Conservation (phyloP, 106 monocot genomes). For the Dioscorea dumetorum region DNA sequence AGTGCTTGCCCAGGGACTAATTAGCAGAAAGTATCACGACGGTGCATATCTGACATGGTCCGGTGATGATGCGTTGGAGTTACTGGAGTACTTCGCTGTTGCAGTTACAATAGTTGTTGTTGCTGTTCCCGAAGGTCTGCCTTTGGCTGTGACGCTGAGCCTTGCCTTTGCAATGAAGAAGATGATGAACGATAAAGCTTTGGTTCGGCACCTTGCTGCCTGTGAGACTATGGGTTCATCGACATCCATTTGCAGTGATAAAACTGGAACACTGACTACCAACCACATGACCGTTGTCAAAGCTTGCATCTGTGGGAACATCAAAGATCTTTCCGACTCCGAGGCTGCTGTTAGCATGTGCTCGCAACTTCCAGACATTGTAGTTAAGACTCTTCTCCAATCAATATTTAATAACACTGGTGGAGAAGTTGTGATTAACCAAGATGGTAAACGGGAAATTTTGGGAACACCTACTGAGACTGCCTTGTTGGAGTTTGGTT, state of each 20-base stretch:
- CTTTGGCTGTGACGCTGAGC: conserved; percentile 68
- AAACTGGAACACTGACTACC: conserved; percentile 78
- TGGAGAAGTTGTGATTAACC: conserved; percentile 52
- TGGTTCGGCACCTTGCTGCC: conserved; percentile 74
- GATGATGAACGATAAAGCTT: conserved; percentile 83
- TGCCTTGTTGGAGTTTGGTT: conserved; percentile 55
- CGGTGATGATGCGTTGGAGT: conserved; percentile 47
- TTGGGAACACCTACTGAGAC: conserved; percentile 73
- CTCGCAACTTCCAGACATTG: conserved; percentile 30
- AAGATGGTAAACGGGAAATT: conserved; percentile 46
- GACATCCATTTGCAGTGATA: conserved; percentile 87
- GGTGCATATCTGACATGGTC: conserved; percentile 48
- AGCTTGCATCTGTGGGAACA: conserved; percentile 49
- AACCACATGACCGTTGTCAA: conserved; percentile 79
- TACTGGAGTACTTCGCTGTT: conserved; percentile 65
- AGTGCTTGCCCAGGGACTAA: conserved; percentile 48
- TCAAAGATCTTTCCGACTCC: conserved; percentile 28
- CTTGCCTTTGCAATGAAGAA: conserved; percentile 91
- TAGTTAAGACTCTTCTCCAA: conserved; percentile 36
- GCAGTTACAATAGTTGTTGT: conserved; percentile 84
- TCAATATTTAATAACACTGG: conserved; percentile 65
- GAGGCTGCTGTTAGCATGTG: conserved; percentile 12
- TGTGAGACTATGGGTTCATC: conserved; percentile 94
- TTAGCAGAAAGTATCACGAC: conserved; percentile 41
- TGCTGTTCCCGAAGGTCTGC: conserved; percentile 78